A percentile compares a stretch with the other conserved stretches of the same genome.
phyloP scores from a whole-genome alignment of 495 filamentous ascomycete genomes.

The Cercophora samala region DNA sequence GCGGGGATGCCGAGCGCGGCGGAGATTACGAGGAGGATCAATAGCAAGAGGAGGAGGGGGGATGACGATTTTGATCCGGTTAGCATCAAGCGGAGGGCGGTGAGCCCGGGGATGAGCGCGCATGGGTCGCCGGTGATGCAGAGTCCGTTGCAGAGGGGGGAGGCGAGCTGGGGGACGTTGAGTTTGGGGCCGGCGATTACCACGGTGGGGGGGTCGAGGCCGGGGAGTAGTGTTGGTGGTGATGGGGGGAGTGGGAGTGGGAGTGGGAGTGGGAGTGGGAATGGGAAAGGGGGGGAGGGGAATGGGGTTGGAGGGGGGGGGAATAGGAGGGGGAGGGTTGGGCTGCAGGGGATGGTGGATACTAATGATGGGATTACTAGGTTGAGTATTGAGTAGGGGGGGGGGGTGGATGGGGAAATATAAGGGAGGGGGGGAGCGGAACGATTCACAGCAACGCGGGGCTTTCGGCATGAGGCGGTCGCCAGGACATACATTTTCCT shows the following conservation, averaged over 20 bases:
- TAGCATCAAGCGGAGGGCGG: constrained; percentile 88
- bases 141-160: constrained; percentile 68
- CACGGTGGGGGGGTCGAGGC: constrained; percentile 38
- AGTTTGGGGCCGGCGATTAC: neutral
- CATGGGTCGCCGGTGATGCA: constrained; percentile 89
- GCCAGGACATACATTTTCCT: constrained; percentile 2
- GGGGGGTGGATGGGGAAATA: neutral
- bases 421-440: neutral
- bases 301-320: constrained; percentile 22
- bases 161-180: constrained; percentile 60
- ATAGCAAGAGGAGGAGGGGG: constrained; percentile 68
- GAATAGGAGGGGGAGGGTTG: constrained; percentile 53
- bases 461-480: no score
- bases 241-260: constrained; percentile 40
- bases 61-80: constrained; percentile 91
- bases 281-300: constrained; percentile 24
- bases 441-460: neutral
- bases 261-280: constrained; percentile 30
- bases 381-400: constrained; percentile 61
- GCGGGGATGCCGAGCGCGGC: constrained; percentile 47
- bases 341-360: constrained; percentile 93
- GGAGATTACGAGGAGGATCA: constrained; percentile 64
- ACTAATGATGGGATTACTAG: constrained; percentile 95
- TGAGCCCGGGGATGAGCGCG: constrained; percentile 87
- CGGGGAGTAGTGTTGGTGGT: constrained; percentile 49